Percentiles rank a stretch among this genome's conserved stretches.
These are phyloP conservation scores for Xylaria sp. DNA, from an alignment of 2,329 filamentous ascomycete genomes.

Conservation along the genomic window DNA sequence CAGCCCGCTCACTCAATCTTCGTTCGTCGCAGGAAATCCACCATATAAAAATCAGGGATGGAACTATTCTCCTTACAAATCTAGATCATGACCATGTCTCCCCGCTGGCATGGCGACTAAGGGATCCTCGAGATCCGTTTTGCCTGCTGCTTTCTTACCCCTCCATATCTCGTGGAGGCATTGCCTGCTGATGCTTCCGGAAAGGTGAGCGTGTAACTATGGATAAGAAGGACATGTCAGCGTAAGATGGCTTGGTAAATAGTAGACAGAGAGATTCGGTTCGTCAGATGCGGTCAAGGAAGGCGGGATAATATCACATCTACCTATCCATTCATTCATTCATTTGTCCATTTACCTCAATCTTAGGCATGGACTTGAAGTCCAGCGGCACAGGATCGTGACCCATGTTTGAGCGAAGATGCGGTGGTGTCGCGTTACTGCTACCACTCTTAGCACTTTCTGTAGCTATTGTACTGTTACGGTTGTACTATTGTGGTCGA, in stretches of 20 bases:
- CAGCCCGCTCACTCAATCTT: constrained; percentile 14
- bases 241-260: neutral
- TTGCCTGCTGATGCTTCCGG: constrained; percentile 68
- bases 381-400: constrained; percentile 23
- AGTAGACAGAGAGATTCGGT: neutral
- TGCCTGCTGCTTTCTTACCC: constrained; percentile 63
- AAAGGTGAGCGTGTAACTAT: constrained; percentile 34
- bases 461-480: neutral
- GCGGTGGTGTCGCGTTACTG: neutral
- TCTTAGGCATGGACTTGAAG: constrained; percentile 42
- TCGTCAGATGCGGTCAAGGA: neutral
- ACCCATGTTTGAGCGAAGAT: constrained; percentile 15
- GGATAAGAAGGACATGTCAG: constrained; percentile 17
- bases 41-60: neutral
- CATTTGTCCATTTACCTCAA: constrained; percentile 36
- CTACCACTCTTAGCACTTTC: neutral
- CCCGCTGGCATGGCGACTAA: constrained; percentile 73
- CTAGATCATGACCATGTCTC: constrained; percentile 77
- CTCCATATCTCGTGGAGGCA: constrained; percentile 81
- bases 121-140: constrained; percentile 73
- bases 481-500: neutral
- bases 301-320: neutral
- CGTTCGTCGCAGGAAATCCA: neutral
- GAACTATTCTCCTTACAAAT: constrained; percentile 64
- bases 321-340: neutral